Evolutionary conservation across 768 basidiomycete species (phyloP).

Genomic region (Phylloporus scabripes): DNA sequence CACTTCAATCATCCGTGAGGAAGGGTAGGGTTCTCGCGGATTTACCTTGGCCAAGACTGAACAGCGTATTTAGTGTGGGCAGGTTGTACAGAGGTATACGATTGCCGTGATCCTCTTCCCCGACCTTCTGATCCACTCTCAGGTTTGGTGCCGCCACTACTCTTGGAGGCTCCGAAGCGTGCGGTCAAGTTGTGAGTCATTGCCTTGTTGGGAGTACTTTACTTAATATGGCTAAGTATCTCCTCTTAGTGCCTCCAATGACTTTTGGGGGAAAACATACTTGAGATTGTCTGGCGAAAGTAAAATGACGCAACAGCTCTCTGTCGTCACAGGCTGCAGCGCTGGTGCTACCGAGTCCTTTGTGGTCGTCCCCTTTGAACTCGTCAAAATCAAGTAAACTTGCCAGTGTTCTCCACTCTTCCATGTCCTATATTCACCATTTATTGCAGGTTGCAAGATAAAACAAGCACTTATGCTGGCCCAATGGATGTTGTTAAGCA

Average conservation of each 20-base stretch:
- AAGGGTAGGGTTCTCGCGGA: slow-evolving; percentile 60
- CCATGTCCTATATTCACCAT: background rate
- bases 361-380: slow-evolving; percentile 94
- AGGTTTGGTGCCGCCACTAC: slow-evolving; percentile 92
- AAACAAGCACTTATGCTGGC: slow-evolving; percentile 82
- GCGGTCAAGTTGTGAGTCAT: slow-evolving; percentile 84
- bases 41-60: background rate
- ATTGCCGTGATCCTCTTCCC: background rate
- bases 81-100: slow-evolving; percentile 79
- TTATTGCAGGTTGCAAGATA: slow-evolving; percentile 74
- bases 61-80: slow-evolving; percentile 46
- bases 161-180: slow-evolving; percentile 96
- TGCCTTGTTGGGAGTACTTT: background rate
- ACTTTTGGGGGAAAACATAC: slow-evolving; percentile 92
- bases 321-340: slow-evolving; percentile 84
- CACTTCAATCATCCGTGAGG: slow-evolving; percentile 74
- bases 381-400: slow-evolving; percentile 75
- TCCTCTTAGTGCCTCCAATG: slow-evolving; percentile 66
- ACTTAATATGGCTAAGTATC: slow-evolving; percentile 1
- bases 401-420: slow-evolving; percentile 18
- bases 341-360: slow-evolving; percentile 97
- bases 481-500: slow-evolving; percentile 88
- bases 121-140: background rate
- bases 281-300: slow-evolving; percentile 54
- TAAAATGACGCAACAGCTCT: slow-evolving; percentile 87